These are phyloP conservation scores for Fusarium irregulare DNA, from an alignment of 2,329 filamentous ascomycete species.

Conservation along the genomic window DNA sequence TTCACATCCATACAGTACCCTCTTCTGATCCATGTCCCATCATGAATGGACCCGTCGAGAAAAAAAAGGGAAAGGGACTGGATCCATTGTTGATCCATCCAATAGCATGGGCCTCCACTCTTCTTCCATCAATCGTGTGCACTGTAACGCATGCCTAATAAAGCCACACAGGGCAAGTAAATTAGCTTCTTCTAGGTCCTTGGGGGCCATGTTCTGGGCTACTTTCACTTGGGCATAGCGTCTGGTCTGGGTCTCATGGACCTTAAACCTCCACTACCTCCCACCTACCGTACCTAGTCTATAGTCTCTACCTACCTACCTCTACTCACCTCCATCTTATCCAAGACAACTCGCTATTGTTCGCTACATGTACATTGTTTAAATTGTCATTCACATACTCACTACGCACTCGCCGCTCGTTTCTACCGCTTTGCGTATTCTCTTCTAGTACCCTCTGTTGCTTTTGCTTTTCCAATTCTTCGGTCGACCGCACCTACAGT, in stretches of 20 bases:
- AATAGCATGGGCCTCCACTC: conserved; percentile 35
- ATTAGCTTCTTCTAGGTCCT: conserved; percentile 42
- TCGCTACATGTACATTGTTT: conserved; percentile 18
- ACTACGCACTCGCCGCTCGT: conserved; percentile 9
- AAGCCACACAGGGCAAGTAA: conserved; percentile 40
- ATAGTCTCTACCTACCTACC: neutral
- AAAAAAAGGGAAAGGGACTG: conserved; percentile 20
- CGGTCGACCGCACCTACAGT: conserved; percentile 1
- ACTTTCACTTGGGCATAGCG: conserved; percentile 18
- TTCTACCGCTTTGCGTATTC: conserved; percentile 10
- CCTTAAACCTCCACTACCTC: conserved; percentile 35
- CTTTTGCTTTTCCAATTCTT: neutral
- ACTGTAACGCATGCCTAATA: conserved; percentile 33
- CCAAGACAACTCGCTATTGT: conserved; percentile 24
- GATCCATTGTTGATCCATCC: conserved; percentile 36
- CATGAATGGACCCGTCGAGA: conserved; percentile 29
- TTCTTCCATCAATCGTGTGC: conserved; percentile 40
- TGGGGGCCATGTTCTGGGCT: conserved; percentile 27
- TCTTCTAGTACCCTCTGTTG: neutral
- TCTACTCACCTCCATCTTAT: conserved; percentile 19
- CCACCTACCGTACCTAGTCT: conserved; percentile 3
- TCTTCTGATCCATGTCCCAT: conserved; percentile 16
- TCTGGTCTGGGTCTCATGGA: conserved; percentile 7
- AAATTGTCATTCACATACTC: conserved; percentile 15
- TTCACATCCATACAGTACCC: neutral